phyloP scores from a whole-genome alignment of 805 yeast species.

The Ogataea salicorniae region DNA sequence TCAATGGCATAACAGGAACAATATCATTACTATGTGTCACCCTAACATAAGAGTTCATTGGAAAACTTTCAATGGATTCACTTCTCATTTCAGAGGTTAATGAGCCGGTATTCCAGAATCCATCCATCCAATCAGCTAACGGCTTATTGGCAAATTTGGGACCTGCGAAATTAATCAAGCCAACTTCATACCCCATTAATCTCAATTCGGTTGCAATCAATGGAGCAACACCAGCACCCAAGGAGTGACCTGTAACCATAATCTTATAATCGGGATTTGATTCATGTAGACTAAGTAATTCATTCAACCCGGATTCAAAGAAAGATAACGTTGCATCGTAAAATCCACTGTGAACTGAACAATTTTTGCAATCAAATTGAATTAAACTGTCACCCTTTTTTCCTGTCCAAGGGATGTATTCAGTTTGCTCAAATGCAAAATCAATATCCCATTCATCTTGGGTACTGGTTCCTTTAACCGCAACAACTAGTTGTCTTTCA shows the following conservation, averaged over 20 bases:
- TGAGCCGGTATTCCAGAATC: conserved; percentile 36
- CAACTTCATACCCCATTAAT: conserved; percentile 47
- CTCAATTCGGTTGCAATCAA: conserved; percentile 59
- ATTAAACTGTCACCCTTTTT: too few species aligned
- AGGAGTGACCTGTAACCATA: background rate
- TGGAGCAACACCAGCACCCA: conserved; percentile 56
- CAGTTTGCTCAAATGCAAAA: too few species aligned
- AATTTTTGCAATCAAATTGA: too few species aligned
- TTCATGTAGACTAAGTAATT: too few species aligned
- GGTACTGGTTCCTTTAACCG: too few species aligned
- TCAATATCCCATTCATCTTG: too few species aligned
- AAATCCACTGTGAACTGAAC: too few species aligned
- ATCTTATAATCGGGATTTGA: too few species aligned
- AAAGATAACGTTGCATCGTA: too few species aligned
- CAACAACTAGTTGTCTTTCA: too few species aligned
- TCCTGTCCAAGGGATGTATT: too few species aligned
- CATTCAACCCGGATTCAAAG: too few species aligned
- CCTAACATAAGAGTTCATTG: conserved; percentile 40
- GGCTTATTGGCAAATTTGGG: conserved; percentile 58
- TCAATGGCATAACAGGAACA: conserved; percentile 58
- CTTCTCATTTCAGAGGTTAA: background rate
- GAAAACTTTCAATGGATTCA: background rate
- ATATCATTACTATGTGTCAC: conserved; percentile 54
- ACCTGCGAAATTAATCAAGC: conserved; percentile 55
- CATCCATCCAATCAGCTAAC: conserved; percentile 49